Percentiles rank a stretch among this genome's conserved stretches.
phyloP scores from a whole-genome alignment of 2,329 filamentous ascomycete genomes.

The Dothidotthia symphoricarpi region DNA sequence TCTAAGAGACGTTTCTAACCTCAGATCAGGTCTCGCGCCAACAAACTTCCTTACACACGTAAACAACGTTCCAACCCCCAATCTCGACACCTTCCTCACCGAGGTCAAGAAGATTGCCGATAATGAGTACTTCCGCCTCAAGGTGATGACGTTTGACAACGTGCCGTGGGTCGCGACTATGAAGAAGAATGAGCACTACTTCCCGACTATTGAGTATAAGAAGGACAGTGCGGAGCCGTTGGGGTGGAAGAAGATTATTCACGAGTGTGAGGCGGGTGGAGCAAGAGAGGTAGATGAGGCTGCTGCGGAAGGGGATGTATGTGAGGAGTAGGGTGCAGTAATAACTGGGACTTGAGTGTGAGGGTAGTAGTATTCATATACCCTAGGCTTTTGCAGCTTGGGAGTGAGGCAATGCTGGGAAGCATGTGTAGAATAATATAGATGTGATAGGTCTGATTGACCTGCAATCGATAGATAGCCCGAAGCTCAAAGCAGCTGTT shows the following conservation, averaged over 20 bases:
- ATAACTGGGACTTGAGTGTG: too few species aligned
- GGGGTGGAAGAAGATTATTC: slow-evolving; percentile 59
- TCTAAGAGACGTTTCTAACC: slow-evolving; percentile 63
- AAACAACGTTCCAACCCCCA: slow-evolving; percentile 80
- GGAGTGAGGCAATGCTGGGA: too few species aligned
- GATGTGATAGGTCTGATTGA: too few species aligned
- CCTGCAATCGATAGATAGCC: too few species aligned
- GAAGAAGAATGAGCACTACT: slow-evolving; percentile 99
- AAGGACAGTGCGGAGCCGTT: slow-evolving; percentile 55
- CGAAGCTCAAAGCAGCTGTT: too few species aligned
- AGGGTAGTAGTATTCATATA: too few species aligned
- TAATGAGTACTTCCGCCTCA: slow-evolving; percentile 96
- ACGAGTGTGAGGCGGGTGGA: slow-evolving; percentile 49
- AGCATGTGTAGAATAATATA: too few species aligned
- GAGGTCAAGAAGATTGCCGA: slow-evolving; percentile 87
- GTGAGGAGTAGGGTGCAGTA: slow-evolving; percentile 22
- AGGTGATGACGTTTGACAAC: slow-evolving; percentile 97
- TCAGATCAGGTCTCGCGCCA: slow-evolving; percentile 75
- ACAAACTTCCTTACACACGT: slow-evolving; percentile 98
- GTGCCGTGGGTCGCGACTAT: slow-evolving; percentile 99
- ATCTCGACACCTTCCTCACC: slow-evolving; percentile 75
- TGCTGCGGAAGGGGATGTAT: slow-evolving; percentile 29
- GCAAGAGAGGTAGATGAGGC: slow-evolving; percentile 33
- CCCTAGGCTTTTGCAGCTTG: too few species aligned
- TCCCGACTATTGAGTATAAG: slow-evolving; percentile 64